Conservation (phyloP, 1,284 basidiomycete species). For the Cerioporus squamosus region DNA sequence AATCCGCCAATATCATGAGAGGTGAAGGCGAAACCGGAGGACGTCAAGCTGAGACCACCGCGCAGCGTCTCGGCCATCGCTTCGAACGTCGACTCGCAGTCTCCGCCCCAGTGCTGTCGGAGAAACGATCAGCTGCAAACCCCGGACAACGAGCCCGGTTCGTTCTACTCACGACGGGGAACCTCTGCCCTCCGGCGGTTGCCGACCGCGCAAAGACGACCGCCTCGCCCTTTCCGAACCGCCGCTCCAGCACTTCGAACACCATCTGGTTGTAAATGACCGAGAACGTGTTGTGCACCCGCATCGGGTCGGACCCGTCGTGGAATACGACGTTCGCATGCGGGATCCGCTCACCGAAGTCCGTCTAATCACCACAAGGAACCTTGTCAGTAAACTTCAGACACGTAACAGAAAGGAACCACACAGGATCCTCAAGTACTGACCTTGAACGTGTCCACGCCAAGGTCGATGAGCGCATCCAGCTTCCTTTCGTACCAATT, state of each 20-base stretch:
- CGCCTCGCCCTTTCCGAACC: conserved; percentile 68
- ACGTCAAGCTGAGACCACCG: conserved; percentile 66
- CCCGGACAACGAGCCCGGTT: not conserved
- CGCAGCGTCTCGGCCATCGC: conserved; percentile 79
- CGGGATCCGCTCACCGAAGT: conserved; percentile 74
- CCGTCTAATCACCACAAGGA: conserved; percentile 47
- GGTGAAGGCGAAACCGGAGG: conserved; percentile 73
- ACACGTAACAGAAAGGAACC: not conserved
- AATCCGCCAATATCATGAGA: conserved; percentile 82
- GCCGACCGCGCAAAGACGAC: conserved; percentile 73
- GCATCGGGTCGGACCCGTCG: conserved; percentile 72
- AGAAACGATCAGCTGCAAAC: conserved; percentile 1
- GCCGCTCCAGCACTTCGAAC: conserved; percentile 60
- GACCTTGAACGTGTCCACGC: conserved; percentile 75
- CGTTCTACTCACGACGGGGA: conserved; percentile 12
- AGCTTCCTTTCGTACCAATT: conserved; percentile 72
- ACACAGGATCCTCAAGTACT: not conserved
- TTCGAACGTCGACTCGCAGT: conserved; percentile 79
- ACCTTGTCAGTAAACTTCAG: not conserved
- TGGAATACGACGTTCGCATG: conserved; percentile 65
- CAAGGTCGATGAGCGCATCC: conserved; percentile 63
- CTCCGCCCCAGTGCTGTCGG: conserved; percentile 73
- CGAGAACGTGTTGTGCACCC: conserved; percentile 70
- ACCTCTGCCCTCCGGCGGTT: conserved; percentile 71
- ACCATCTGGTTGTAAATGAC: conserved; percentile 74